Evolutionary conservation across 139 green algal genomes (phyloP).

Genomic region (Coelastrella sp.): DNA sequence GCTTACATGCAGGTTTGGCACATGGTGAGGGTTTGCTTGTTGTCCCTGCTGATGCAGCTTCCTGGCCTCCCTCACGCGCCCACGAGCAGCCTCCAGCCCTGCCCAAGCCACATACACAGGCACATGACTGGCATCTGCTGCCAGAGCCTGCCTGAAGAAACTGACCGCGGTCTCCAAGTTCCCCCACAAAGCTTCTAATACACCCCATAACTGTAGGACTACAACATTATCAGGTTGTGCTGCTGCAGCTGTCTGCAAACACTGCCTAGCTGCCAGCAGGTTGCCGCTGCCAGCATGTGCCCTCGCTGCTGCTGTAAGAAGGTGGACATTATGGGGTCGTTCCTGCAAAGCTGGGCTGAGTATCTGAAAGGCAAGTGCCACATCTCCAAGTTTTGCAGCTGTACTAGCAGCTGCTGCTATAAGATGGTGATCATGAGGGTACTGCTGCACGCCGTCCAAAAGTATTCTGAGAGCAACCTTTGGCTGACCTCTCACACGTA

Average conservation of each 20-base stretch:
- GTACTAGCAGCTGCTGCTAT: constrained; percentile 50
- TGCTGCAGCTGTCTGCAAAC: constrained; percentile 24
- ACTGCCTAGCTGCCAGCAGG: constrained; percentile 17
- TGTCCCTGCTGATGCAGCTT: constrained; percentile 16
- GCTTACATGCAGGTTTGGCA: constrained; percentile 46
- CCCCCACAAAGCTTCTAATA: constrained; percentile 59
- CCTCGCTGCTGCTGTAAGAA: constrained; percentile 43
- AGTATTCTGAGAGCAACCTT: constrained; percentile 33
- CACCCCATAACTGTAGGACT: constrained; percentile 70
- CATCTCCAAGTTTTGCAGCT: constrained; percentile 42
- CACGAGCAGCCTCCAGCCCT: background rate
- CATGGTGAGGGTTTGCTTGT: background rate
- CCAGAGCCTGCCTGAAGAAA: constrained; percentile 56
- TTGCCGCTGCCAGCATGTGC: constrained; percentile 8
- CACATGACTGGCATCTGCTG: constrained; percentile 43
- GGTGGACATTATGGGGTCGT: constrained; percentile 42
- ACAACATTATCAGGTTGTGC: constrained; percentile 39
- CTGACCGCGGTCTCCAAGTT: constrained; percentile 48
- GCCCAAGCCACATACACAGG: constrained; percentile 34
- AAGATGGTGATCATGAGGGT: constrained; percentile 45
- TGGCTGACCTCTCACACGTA: constrained; percentile 8
- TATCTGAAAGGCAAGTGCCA: constrained; percentile 25
- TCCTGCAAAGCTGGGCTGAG: constrained; percentile 26
- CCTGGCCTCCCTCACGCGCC: background rate
- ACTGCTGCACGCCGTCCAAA: constrained; percentile 28